These are phyloP conservation scores for Schoenoplectus triqueter DNA, from an alignment of 202 grass and related monocot genomes.

Conservation along the genomic window DNA sequence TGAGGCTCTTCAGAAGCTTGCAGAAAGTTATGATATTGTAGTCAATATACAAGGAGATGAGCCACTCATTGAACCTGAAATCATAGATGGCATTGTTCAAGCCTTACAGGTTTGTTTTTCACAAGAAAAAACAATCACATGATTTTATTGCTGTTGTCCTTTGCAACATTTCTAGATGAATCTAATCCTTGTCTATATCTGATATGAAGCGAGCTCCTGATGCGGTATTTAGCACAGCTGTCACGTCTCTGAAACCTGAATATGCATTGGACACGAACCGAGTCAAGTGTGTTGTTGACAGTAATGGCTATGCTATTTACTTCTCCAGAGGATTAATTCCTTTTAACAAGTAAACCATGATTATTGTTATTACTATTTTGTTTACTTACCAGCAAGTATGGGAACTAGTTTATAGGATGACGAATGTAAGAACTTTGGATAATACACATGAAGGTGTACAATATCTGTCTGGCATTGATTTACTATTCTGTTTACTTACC, in stretches of 20 bases:
- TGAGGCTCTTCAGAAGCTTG: constrained; percentile 80
- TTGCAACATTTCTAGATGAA: background rate
- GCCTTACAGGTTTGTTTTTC: constrained; percentile 66
- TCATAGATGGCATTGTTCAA: constrained; percentile 98
- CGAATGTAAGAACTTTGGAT: background rate
- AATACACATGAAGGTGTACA: constrained; percentile 18
- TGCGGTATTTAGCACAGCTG: constrained; percentile 92
- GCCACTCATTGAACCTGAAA: constrained; percentile 93
- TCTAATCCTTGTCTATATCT: constrained; percentile 35
- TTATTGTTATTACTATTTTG: constrained; percentile 16
- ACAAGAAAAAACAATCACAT: background rate
- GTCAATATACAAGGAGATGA: constrained; percentile 99
- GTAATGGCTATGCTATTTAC: constrained; percentile 88
- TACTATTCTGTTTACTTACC: constrained; percentile 14
- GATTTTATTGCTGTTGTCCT: background rate
- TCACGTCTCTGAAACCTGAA: constrained; percentile 77
- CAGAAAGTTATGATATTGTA: constrained; percentile 78
- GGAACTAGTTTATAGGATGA: background rate
- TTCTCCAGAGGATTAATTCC: constrained; percentile 93
- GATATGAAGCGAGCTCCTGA: constrained; percentile 75
- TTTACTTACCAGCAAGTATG: background rate
- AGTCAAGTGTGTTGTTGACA: constrained; percentile 90
- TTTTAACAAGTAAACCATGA: constrained; percentile 71
- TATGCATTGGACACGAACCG: constrained; percentile 79
- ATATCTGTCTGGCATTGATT: constrained; percentile 20